A percentile compares a stretch with the other conserved stretches of the same genome.
Evolutionary conservation across 2,329 filamentous ascomycete genomes (phyloP).

Genomic region (Didymella keratinophila): DNA sequence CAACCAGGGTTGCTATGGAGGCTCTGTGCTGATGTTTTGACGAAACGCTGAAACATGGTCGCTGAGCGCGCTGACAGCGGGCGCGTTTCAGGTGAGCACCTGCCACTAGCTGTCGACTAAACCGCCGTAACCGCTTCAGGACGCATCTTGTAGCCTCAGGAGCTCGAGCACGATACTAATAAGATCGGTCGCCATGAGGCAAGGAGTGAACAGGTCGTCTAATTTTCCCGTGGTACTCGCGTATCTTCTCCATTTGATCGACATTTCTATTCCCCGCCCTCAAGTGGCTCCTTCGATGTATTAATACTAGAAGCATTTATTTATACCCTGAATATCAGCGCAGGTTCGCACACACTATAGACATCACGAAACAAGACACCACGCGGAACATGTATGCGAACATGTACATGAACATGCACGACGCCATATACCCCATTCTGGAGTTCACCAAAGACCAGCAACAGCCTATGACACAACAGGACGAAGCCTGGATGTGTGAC

Average conservation of each 20-base stretch:
- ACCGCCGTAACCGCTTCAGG: slow-evolving; percentile 3
- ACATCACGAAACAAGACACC: background rate
- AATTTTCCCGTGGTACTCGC: slow-evolving; percentile 2
- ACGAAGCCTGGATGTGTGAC: slow-evolving; percentile 2
- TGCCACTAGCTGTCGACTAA: slow-evolving; percentile 3
- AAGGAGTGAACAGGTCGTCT: slow-evolving; percentile 12
- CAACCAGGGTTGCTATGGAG: background rate
- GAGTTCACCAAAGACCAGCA: slow-evolving; percentile 1
- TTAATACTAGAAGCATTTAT: slow-evolving; percentile 6
- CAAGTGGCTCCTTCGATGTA: background rate
- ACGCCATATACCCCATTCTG: background rate
- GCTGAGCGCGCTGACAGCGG: slow-evolving; percentile 12
- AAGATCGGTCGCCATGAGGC: slow-evolving; percentile 16
- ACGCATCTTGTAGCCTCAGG: slow-evolving; percentile 13
- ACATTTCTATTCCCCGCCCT: slow-evolving; percentile 4
- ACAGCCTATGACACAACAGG: background rate
- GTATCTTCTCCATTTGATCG: background rate
- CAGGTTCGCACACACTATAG: slow-evolving; percentile 8
- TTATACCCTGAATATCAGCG: slow-evolving; percentile 1
- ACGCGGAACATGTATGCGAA: background rate
- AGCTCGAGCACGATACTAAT: slow-evolving; percentile 6
- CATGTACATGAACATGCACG: slow-evolving; percentile 1
- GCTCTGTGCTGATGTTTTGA: slow-evolving; percentile 9
- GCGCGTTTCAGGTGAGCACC: slow-evolving; percentile 20
- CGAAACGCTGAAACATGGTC: slow-evolving; percentile 16